Evolutionary conservation across 495 filamentous ascomycete genomes (phyloP).

Genomic region (Oidiodendron maius): DNA sequence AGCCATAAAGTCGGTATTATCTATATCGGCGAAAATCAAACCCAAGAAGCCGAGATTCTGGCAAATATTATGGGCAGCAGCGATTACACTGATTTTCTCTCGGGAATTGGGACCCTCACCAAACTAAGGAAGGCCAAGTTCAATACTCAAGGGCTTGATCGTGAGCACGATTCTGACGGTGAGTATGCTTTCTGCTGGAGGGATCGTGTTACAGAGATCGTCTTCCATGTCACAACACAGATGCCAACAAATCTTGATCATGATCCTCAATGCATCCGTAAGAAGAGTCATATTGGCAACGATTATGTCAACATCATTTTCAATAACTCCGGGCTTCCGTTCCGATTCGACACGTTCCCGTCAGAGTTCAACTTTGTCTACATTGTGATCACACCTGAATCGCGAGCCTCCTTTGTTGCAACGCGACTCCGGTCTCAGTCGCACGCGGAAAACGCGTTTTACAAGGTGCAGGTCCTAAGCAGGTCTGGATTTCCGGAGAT

Average conservation of each 20-base stretch:
- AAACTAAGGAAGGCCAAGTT: slow-evolving; percentile 74
- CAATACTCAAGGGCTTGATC: slow-evolving; percentile 92
- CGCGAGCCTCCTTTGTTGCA: slow-evolving; percentile 54
- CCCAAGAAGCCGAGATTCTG: slow-evolving; percentile 73
- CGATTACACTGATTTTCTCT: slow-evolving; percentile 80
- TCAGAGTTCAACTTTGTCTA: slow-evolving; percentile 93
- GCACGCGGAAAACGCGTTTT: slow-evolving; percentile 51
- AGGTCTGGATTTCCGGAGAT: slow-evolving; percentile 83
- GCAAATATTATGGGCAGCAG: slow-evolving; percentile 74
- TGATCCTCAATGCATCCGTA: slow-evolving; percentile 70
- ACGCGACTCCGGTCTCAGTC: slow-evolving; percentile 31
- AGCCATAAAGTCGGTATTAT: slow-evolving; percentile 93
- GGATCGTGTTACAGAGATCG: slow-evolving; percentile 87
- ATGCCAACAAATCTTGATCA: slow-evolving; percentile 84
- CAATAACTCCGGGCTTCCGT: slow-evolving; percentile 85
- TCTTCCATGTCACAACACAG: slow-evolving; percentile 92
- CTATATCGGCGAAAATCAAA: slow-evolving; percentile 82
- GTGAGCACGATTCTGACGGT: slow-evolving; percentile 67
- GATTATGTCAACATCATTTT: slow-evolving; percentile 98
- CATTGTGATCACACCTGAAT: slow-evolving; percentile 89
- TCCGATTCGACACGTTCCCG: slow-evolving; percentile 86
- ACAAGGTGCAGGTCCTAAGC: slow-evolving; percentile 78
- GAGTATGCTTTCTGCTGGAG: slow-evolving; percentile 87
- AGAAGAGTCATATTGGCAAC: slow-evolving; percentile 95
- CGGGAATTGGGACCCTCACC: slow-evolving; percentile 72